Percentiles rank a stretch among this genome's conserved stretches.
These are phyloP conservation scores for Dendrobium chrysotoxum DNA, from an alignment of 106 monocot genomes.

Conservation along the genomic window DNA sequence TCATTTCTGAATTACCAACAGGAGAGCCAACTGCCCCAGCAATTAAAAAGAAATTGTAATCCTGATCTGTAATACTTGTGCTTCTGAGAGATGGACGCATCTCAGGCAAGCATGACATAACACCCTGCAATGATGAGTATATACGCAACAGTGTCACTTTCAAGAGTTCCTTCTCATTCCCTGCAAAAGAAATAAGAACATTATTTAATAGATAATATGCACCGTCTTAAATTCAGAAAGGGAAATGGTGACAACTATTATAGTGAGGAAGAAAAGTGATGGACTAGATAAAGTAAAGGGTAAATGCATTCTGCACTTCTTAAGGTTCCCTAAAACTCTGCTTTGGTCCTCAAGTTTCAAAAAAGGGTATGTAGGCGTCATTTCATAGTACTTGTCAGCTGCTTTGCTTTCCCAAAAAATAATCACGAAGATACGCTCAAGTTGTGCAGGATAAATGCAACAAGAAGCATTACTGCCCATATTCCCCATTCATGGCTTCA, in stretches of 20 bases:
- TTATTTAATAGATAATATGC: background rate
- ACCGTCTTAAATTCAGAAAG: background rate
- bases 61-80: constrained; percentile 23
- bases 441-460: background rate
- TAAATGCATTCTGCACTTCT: background rate
- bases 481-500: background rate
- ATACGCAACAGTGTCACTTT: constrained; percentile 92
- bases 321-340: background rate
- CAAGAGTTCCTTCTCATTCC: constrained; percentile 84
- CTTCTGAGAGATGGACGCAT: constrained; percentile 56
- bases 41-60: constrained; percentile 44
- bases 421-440: background rate
- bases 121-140: constrained; percentile 83
- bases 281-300: background rate
- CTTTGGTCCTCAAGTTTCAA: background rate
- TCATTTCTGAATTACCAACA: constrained; percentile 82
- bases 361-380: background rate
- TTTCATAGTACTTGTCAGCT: background rate
- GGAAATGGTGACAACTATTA: background rate
- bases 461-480: background rate
- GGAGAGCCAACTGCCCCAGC: constrained; percentile 66
- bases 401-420: background rate
- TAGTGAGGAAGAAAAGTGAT: background rate
- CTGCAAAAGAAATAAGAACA: constrained; percentile 23
- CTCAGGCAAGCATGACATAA: constrained; percentile 95